Base-by-base conservation (phyloP, 1,139 yeast genomes). In the Geotrichum bryndzae region DNA sequence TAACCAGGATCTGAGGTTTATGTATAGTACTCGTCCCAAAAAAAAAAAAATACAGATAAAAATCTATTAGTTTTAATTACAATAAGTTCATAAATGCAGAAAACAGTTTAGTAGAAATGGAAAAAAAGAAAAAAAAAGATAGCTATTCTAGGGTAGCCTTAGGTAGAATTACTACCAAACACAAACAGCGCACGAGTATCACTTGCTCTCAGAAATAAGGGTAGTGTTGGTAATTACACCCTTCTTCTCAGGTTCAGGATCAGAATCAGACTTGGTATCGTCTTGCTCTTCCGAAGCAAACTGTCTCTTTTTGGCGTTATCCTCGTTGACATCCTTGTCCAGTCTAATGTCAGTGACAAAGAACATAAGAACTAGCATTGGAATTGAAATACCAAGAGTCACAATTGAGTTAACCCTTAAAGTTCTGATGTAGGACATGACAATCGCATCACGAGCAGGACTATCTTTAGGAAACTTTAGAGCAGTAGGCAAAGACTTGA, bases 401-500 rank as follows among this genome's bases (percentile, higher is more conserved):
- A 41, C 48, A n/a, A 41, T n/a, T 11, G 22, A n/a, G 22, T 41
- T 41, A 4, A 41, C 22, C 13, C 48, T 41, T 2, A 41, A n/a
- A 15, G 48, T 41, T 41, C 18, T 41, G 18, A 41, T 5, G 22
- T 51, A 57, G 10, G 59, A 48, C n/a, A 27, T n/a, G 45, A 51
- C 35, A 23, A 57, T 51, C 2, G 59, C 59, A n/a, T 22, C 55
- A 5, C 59, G 48, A n/a, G 23, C 48, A n/a, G 48, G 23, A n/a
- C 22, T n/a, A 5, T 8, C 18, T n/a, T 15, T 13, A 6, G 41
- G 48, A 7, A 15, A 41, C 5, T 18, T 51, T 3, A n/a, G 25
- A 2, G 59, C 59, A n/a, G 29, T 51, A 29, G 22, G 29, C 11
- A 57, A 27, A n/a, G 51, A 38, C 38, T 57, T 57, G 29, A 57